A percentile compares a stretch with the other conserved stretches of the same genome.
phyloP scores from a whole-genome alignment of 1,284 basidiomycete genomes.

The Cutaneotrichosporon arboriforme region DNA sequence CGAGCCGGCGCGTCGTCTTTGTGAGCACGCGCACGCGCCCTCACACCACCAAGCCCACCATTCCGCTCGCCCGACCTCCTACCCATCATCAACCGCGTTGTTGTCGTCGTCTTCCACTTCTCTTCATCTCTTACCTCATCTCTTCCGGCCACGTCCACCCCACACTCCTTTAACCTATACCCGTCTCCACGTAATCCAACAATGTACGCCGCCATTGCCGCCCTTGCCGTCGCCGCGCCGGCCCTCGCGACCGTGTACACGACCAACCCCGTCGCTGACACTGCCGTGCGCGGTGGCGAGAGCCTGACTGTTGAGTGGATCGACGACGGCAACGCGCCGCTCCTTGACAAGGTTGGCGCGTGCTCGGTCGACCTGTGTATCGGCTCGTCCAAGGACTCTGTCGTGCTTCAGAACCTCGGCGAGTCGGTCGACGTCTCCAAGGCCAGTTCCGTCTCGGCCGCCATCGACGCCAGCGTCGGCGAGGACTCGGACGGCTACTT shows the following conservation, averaged over 20 bases:
- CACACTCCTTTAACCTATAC: conserved; percentile 3
- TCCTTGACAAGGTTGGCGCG: conserved; percentile 58
- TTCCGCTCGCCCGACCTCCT: too few relatives aligned
- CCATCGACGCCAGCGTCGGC: conserved; percentile 59
- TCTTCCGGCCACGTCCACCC: not conserved
- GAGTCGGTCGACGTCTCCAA: conserved; percentile 59
- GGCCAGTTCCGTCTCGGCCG: conserved; percentile 55
- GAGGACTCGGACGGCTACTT: conserved; percentile 52
- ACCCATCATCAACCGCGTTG: too few relatives aligned
- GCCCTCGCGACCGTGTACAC: conserved; percentile 45
- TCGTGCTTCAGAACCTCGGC: conserved; percentile 60
- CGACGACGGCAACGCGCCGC: conserved; percentile 58
- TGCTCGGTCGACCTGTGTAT: conserved; percentile 64
- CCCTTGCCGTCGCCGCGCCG: conserved; percentile 43
- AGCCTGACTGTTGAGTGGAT: conserved; percentile 60
- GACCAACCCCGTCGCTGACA: conserved; percentile 50
- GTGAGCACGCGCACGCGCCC: too few relatives aligned
- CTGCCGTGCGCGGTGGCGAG: conserved; percentile 59
- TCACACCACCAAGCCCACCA: too few relatives aligned
- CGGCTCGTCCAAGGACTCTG: conserved; percentile 49
- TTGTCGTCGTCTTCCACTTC: not conserved
- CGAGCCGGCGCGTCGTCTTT: too few relatives aligned
- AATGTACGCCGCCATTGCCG: conserved; percentile 47
- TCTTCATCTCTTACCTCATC: not conserved
- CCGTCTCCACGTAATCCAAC: not conserved